Conservation (phyloP, 2,329 filamentous ascomycete genomes). For the Fusarium brevicatenulatum region DNA sequence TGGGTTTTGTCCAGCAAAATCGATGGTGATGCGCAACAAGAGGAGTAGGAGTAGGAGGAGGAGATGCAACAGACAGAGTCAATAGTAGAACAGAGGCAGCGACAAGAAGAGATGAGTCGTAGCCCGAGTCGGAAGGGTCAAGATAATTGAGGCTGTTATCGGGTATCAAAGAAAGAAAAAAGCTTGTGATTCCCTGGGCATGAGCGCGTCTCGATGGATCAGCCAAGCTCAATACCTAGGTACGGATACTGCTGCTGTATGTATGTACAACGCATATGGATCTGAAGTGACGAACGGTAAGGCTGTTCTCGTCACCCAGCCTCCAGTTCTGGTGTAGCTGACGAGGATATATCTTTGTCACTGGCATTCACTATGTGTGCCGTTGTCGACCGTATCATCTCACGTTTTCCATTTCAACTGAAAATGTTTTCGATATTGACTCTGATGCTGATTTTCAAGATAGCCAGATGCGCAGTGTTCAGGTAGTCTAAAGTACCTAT, state of each 20-base stretch:
- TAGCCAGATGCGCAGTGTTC: background rate
- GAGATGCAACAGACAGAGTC: slow-evolving; percentile 3
- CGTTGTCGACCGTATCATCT: background rate
- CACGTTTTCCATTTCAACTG: background rate
- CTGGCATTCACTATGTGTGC: background rate
- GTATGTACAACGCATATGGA: slow-evolving; percentile 28
- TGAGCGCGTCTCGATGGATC: slow-evolving; percentile 27
- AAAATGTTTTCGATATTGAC: background rate
- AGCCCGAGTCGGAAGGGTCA: background rate
- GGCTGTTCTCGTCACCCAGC: slow-evolving; percentile 16
- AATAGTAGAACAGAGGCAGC: background rate
- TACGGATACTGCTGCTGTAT: background rate
- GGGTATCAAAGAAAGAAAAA: slow-evolving; percentile 21
- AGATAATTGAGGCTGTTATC: slow-evolving; percentile 23
- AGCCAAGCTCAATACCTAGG: slow-evolving; percentile 15
- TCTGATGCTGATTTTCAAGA: background rate
- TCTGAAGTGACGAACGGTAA: slow-evolving; percentile 4
- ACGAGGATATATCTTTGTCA: background rate
- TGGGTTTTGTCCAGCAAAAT: slow-evolving; percentile 29
- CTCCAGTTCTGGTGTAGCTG: slow-evolving; percentile 2
- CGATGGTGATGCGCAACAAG: slow-evolving; percentile 29
- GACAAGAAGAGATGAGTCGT: slow-evolving; percentile 14
- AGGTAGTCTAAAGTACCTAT: background rate
- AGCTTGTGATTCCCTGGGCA: slow-evolving; percentile 27
- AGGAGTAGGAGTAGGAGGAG: background rate